Base-by-base conservation (phyloP, 129 eudicot species). In the Centrapalus pauciflorus region DNA sequence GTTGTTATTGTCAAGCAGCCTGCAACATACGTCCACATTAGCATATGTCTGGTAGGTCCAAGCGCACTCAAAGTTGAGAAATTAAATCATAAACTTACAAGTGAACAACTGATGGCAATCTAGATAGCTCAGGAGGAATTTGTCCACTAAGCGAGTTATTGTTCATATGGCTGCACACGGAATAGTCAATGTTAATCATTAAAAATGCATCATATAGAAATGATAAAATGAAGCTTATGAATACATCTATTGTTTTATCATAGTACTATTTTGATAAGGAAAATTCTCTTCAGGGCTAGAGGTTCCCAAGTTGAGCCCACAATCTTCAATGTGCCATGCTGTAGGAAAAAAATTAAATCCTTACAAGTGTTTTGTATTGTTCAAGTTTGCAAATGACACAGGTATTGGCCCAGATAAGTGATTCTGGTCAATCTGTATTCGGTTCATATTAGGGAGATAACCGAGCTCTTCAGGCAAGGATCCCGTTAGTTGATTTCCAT, bases 121-220 rank as follows among this genome's bases (percentile, higher is more conserved):
- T 66, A 72, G 94, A 82, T 64, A 91, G 70, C 85, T 79, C 96
- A 3, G 84, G 74, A 52, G 98, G 98, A 50, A 93, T 88, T 76
- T 67, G 81, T 17, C 98, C 98, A 74, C 87, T 88, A 27, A 93
- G 79, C 45, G 96, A 93, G 66, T 93, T 93, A 72, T 93, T 93
- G 73, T 93, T 93, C 98, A 93, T 93, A 75, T 93, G 98, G 77
- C 98, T 93, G 91, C 40, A 49, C 76, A 81, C n/a, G n/a, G n/a
- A n/a, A n/a, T n/a, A n/a, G n/a, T n/a, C n/a, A n/a, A n/a, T n/a
- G n/a, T n/a, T n/a, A n/a, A n/a, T n/a, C n/a, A n/a, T n/a, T n/a
- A n/a, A n/a, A n/a, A n/a, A n/a, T n/a, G n/a, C n/a, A n/a, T n/a
- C n/a, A n/a, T n/a, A n/a, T n/a, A n/a, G n/a, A n/a, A n/a, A n/a